A percentile compares a stretch with the other conserved stretches of the same genome.
These are phyloP conservation scores for Amyloporia xantha DNA, from an alignment of 768 basidiomycete genomes.

Conservation along the genomic window DNA sequence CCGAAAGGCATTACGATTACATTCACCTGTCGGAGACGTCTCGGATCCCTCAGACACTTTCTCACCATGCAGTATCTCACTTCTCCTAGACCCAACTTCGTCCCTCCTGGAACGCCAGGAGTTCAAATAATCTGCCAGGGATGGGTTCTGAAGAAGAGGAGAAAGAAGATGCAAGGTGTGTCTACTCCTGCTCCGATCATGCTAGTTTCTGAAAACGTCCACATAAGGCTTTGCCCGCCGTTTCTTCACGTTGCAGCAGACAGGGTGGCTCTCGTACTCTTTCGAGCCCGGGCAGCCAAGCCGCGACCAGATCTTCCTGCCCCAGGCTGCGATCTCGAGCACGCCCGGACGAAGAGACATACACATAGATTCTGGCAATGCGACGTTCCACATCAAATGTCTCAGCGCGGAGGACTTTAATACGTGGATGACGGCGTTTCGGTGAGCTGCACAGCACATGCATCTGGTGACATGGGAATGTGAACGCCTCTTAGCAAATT, in stretches of 20 bases:
- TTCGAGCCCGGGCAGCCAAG: conserved; percentile 64
- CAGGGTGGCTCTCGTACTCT: conserved; percentile 69
- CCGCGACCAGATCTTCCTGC: conserved; percentile 58
- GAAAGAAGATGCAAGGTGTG: conserved; percentile 84
- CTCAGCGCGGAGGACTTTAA: conserved; percentile 65
- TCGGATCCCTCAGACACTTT: not conserved
- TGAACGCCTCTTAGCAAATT: conserved; percentile 43
- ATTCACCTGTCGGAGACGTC: not conserved
- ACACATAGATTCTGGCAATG: conserved; percentile 68
- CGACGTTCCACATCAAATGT: conserved; percentile 81
- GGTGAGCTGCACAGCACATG: conserved; percentile 47
- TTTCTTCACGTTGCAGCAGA: conserved; percentile 65
- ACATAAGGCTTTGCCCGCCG: conserved; percentile 73
- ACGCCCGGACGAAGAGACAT: conserved; percentile 70
- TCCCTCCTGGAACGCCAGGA: conserved; percentile 1
- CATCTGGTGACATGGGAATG: not conserved
- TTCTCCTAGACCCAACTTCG: not conserved
- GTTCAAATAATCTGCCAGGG: conserved; percentile 47
- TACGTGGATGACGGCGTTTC: conserved; percentile 68
- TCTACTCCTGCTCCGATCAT: not conserved
- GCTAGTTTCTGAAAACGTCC: not conserved
- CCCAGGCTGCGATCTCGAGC: conserved; percentile 73
- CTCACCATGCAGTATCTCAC: not conserved
- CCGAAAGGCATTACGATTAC: no score
- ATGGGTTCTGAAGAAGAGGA: conserved; percentile 82